These are phyloP conservation scores for Diaporthe eres DNA, from an alignment of 2,329 filamentous ascomycete genomes.

Conservation along the genomic window DNA sequence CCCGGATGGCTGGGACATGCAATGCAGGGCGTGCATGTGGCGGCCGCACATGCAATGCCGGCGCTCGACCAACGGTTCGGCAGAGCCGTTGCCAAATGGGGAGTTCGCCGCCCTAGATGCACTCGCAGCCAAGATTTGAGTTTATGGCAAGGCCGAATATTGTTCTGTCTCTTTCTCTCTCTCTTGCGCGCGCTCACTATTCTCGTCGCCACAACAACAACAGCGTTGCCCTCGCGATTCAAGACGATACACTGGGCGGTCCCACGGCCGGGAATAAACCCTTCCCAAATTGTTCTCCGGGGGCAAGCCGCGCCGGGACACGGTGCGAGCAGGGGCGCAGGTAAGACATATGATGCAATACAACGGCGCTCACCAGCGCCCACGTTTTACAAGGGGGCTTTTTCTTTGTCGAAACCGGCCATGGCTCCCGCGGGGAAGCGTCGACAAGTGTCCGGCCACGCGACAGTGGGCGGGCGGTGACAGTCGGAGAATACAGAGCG, in stretches of 20 bases:
- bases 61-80: not conserved
- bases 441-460: not conserved
- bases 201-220: not conserved
- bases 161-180: not conserved
- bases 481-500: not conserved
- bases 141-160: not conserved
- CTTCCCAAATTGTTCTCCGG: not conserved
- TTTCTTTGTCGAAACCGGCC: not conserved
- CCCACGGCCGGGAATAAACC: not conserved
- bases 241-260: not conserved
- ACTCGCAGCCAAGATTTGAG: not conserved
- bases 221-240: not conserved
- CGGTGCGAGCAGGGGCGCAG: not conserved
- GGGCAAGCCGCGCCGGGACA: not conserved
- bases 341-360: not conserved
- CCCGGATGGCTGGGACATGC: slow-evolving; percentile 20
- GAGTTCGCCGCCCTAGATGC: not conserved
- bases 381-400: not conserved
- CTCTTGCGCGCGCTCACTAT: too few species aligned
- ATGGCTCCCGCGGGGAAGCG: not conserved
- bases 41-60: not conserved
- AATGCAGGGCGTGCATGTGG: slow-evolving; percentile 9
- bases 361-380: not conserved
- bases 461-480: slow-evolving; percentile 4
- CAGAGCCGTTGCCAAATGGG: not conserved